Percentiles rank a stretch among this genome's conserved stretches.
These are phyloP conservation scores for Fusarium luffae DNA, from an alignment of 2,329 filamentous ascomycete species.

Conservation along the genomic window DNA sequence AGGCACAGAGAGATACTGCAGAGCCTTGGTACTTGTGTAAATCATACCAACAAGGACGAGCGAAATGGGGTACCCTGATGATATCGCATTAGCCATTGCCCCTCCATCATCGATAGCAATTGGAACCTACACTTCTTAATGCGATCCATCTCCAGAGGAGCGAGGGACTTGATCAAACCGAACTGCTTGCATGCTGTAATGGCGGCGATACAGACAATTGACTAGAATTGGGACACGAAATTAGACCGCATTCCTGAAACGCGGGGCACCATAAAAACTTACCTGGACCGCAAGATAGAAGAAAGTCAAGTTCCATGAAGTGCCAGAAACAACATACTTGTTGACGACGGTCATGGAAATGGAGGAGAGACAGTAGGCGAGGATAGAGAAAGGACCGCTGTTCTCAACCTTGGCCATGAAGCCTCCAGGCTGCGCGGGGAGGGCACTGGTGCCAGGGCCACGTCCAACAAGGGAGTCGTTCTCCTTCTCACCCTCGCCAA, in stretches of 20 bases:
- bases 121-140: conserved; percentile 83
- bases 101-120: neutral
- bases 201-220: conserved; percentile 85
- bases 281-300: conserved; percentile 95
- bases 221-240: conserved; percentile 61
- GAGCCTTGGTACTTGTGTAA: conserved; percentile 94
- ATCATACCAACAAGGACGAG: conserved; percentile 98
- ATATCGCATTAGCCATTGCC: neutral
- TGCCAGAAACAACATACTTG: conserved; percentile 95
- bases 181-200: conserved; percentile 85
- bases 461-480: conserved; percentile 36
- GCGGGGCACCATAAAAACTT: conserved; percentile 48
- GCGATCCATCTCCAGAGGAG: conserved; percentile 86
- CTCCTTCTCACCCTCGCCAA: conserved; percentile 39
- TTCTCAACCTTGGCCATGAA: conserved; percentile 66
- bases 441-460: conserved; percentile 34
- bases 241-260: neutral
- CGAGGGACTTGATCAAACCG: conserved; percentile 83
- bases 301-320: conserved; percentile 94
- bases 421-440: conserved; percentile 22
- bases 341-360: conserved; percentile 99
- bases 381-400: conserved; percentile 81
- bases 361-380: conserved; percentile 91
- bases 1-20: conserved; percentile 95
- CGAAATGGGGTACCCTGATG: conserved; percentile 93